phyloP scores from a whole-genome alignment of 257 asterid species.

The Solanum pennellii region DNA sequence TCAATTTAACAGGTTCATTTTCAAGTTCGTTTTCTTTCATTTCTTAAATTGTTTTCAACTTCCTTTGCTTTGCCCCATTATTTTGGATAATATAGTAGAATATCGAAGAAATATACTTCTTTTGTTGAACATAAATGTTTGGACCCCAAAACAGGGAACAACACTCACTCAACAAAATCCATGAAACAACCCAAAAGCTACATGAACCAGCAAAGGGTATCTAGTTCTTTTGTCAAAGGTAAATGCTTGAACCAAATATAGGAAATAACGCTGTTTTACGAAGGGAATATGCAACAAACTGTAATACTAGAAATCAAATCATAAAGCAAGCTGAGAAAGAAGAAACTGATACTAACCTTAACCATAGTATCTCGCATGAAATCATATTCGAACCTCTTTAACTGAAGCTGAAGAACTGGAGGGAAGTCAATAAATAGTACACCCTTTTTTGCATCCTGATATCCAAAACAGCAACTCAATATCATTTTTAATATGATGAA shows the following conservation, averaged over 20 bases:
- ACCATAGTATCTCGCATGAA: conserved; percentile 94
- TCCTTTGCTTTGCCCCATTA: background rate
- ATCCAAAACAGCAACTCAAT: conserved; percentile 11
- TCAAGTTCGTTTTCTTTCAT: background rate
- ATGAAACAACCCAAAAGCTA: background rate
- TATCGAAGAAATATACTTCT: background rate
- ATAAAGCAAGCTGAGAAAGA: background rate
- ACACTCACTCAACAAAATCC: background rate
- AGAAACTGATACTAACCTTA: conserved; percentile 48
- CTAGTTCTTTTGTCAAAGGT: background rate
- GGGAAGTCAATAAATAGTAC: conserved; percentile 94
- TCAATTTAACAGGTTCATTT: background rate
- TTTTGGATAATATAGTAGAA: background rate
- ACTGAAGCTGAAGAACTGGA: conserved; percentile 98
- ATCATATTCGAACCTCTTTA: conserved; percentile 96
- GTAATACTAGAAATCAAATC: background rate
- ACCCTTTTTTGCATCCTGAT: conserved; percentile 97
- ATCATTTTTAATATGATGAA: background rate
- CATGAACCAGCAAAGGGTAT: background rate
- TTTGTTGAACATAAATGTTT: background rate
- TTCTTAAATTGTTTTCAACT: background rate
- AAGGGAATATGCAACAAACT: background rate
- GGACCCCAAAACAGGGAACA: background rate
- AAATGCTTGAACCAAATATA: background rate
- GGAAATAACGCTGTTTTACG: background rate